These are phyloP conservation scores for Yueomyces sp. DNA, from an alignment of 805 yeast species.

Conservation along the genomic window DNA sequence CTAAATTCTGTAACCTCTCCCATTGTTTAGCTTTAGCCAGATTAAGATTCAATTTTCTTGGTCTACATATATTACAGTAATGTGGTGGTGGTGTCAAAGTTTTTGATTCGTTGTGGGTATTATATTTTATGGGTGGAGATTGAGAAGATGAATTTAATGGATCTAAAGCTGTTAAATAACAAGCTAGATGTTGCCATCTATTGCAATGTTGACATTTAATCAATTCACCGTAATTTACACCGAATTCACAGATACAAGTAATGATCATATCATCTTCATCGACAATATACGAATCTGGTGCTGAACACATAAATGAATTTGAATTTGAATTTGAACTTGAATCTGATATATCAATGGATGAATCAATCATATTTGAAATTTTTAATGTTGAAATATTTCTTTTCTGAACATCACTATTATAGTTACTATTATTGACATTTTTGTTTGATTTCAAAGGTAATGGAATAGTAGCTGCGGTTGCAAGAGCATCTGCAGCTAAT, in stretches of 20 bases:
- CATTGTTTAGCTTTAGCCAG: slow-evolving; percentile 30
- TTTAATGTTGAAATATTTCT: background rate
- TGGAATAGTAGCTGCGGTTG: slow-evolving; percentile 71
- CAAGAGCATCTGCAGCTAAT: slow-evolving; percentile 74
- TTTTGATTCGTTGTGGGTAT: background rate
- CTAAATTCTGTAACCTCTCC: background rate
- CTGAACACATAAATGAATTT: slow-evolving; percentile 13
- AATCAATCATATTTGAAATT: background rate
- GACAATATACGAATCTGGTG: slow-evolving; percentile 39
- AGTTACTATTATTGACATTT: background rate
- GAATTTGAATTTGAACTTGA: background rate
- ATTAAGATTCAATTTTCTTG: slow-evolving; percentile 30
- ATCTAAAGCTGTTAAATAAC: slow-evolving; percentile 63
- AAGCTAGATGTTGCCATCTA: slow-evolving; percentile 92
- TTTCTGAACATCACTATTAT: background rate
- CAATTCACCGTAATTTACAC: slow-evolving; percentile 86
- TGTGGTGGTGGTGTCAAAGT: background rate
- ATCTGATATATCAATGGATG: slow-evolving; percentile 1
- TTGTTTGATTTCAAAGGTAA: slow-evolving; percentile 31
- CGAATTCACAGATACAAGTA: slow-evolving; percentile 78
- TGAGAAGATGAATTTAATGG: slow-evolving; percentile 48
- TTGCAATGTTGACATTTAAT: slow-evolving; percentile 88
- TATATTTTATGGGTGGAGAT: background rate
- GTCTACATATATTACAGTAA: slow-evolving; percentile 66
- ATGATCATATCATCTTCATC: slow-evolving; percentile 77